phyloP scores from a whole-genome alignment of 352 stramenopile genomes.

The Globisporangium canariense region DNA sequence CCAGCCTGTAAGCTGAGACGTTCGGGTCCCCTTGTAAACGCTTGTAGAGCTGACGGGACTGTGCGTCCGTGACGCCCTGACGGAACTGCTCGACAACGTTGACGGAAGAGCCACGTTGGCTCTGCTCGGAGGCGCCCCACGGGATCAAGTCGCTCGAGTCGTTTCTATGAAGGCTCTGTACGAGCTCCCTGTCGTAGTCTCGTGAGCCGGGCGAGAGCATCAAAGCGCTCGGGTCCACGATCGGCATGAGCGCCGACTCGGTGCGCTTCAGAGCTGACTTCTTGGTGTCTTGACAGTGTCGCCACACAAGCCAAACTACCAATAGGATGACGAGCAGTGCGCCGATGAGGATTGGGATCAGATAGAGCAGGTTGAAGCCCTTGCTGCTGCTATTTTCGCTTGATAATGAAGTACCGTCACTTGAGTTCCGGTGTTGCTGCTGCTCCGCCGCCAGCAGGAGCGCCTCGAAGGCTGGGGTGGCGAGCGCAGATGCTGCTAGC shows the following conservation, averaged over 20 bases:
- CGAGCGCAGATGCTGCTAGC: background rate
- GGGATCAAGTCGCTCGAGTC: slow-evolving; percentile 4
- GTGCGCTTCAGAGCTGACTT: slow-evolving; percentile 6
- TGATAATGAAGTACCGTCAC: background rate
- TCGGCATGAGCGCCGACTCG: slow-evolving; percentile 4
- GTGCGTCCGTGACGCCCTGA: slow-evolving; percentile 12
- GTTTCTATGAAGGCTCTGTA: background rate
- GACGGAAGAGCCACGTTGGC: background rate
- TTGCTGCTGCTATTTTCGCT: background rate
- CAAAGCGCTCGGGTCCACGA: background rate
- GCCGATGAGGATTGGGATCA: slow-evolving; percentile 27
- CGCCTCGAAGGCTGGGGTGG: background rate
- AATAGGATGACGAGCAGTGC: slow-evolving; percentile 15
- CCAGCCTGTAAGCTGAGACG: slow-evolving; percentile 25
- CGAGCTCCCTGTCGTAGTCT: background rate
- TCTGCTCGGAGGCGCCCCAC: background rate
- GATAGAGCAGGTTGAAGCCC: slow-evolving; percentile 30
- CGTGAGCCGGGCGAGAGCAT: slow-evolving; percentile 14
- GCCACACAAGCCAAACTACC: slow-evolving; percentile 14
- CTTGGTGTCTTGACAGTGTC: slow-evolving; percentile 7
- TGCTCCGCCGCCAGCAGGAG: no score
- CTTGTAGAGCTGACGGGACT: slow-evolving; percentile 26
- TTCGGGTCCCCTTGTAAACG: slow-evolving; percentile 25
- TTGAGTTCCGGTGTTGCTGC: background rate
- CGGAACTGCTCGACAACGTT: background rate